Evolutionary conservation across 2,329 filamentous ascomycete species (phyloP), one percentile per base, ranked within the genome.

Genomic region (Trichoderma sp.): DNA sequence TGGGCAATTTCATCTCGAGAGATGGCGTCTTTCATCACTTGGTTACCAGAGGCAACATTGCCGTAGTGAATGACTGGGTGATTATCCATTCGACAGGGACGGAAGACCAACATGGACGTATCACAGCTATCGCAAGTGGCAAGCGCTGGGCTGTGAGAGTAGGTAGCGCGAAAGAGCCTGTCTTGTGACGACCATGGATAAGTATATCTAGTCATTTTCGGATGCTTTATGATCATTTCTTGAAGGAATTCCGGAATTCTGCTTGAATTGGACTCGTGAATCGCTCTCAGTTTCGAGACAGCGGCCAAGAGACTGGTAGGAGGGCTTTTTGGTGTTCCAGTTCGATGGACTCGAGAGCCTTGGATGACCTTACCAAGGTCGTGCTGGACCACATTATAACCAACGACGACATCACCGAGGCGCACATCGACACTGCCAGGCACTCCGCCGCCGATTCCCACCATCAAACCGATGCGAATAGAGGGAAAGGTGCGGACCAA

Each of bases 401-500:
- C 73, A 12, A 77, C 72, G 4, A 77, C 76, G 2, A 77, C 43
- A 58, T 77, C 75, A 3, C 76, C 74, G 4, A 77, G 74, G 2
- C 73, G 72, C 4, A 77, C 32, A 36, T 57, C 47, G 4, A 57
- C 11, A 73, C 73, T 71, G 74, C 73, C 36, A 74, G 57, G 8
- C 61, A 57, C 26, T 73, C 68, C 55, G 3, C 65, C 65, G 8
- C 65, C 65, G 9, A 68, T 59, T 30, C 65, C 65, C 1, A 68
- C 65, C 65, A 61, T 59, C 7, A 68, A 17, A 4, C 55, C 23
- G 8, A 17, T 32, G 0, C 70, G 34, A 15, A 76, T 71, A 17
- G 78, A 78, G 0, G 77, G 75, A 70, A 83, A 83, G 12, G 68
- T 78, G 17, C 71, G 67, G 17, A 76, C 36, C 76, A 83, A 79